These are phyloP conservation scores for Trichoderma koningiopsis DNA, from an alignment of 2,329 filamentous ascomycete genomes.

Conservation along the genomic window DNA sequence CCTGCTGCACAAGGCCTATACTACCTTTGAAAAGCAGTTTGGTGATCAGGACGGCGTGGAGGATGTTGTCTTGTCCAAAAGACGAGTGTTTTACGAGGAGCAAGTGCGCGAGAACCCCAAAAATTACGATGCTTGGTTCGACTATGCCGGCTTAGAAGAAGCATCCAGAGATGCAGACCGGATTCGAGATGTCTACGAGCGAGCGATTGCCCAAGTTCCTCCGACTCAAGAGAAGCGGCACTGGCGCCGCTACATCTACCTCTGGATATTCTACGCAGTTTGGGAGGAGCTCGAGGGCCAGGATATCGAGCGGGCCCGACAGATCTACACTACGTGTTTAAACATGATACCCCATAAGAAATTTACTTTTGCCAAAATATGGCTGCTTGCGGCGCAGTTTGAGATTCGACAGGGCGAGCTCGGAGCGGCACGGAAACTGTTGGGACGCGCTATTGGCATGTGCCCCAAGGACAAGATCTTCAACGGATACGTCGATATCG, in stretches of 20 bases:
- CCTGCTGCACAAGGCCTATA: constrained; percentile 88
- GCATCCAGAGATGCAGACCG: constrained; percentile 78
- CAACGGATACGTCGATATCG: constrained; percentile 88
- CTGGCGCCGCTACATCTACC: constrained; percentile 95
- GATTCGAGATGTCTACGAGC: constrained; percentile 90
- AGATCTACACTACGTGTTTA: constrained; percentile 89
- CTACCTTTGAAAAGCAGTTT: constrained; percentile 97
- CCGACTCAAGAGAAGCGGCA: constrained; percentile 96
- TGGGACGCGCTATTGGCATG: constrained; percentile 89
- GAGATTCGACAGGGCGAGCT: constrained; percentile 87
- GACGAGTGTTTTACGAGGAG: constrained; percentile 90
- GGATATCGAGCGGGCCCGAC: constrained; percentile 75
- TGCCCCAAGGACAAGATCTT: constrained; percentile 96
- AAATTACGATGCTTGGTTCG: constrained; percentile 97
- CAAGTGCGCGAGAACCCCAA: constrained; percentile 91
- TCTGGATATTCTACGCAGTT: constrained; percentile 96
- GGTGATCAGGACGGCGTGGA: constrained; percentile 92
- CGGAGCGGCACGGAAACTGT: constrained; percentile 77
- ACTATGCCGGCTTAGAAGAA: constrained; percentile 90
- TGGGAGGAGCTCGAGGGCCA: constrained; percentile 90
- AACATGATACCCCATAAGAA: constrained; percentile 90
- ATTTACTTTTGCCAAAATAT: constrained; percentile 96
- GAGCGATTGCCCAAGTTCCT: constrained; percentile 91
- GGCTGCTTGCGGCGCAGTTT: constrained; percentile 91
- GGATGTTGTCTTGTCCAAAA: constrained; percentile 92